phyloP scores from a whole-genome alignment of 2,329 filamentous ascomycete genomes.

The Penicillium palitans region DNA sequence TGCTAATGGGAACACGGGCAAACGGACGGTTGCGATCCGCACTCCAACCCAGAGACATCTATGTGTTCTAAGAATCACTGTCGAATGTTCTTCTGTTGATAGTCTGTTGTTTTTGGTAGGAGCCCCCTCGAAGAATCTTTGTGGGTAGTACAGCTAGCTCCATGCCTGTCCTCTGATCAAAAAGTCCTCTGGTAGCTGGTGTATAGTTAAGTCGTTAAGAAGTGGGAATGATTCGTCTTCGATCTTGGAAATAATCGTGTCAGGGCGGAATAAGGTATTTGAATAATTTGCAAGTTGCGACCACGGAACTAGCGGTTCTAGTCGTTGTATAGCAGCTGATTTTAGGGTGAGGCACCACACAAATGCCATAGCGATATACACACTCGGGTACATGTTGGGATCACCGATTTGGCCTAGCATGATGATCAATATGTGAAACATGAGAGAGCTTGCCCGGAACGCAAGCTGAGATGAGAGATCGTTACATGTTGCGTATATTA shows the following conservation, averaged over 20 bases:
- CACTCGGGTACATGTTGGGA: slow-evolving; percentile 54
- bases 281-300: slow-evolving; percentile 51
- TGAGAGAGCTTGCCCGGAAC: slow-evolving; percentile 42
- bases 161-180: slow-evolving; percentile 57
- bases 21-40: slow-evolving; percentile 45
- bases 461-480: slow-evolving; percentile 28
- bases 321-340: slow-evolving; percentile 39
- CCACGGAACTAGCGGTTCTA: slow-evolving; percentile 53
- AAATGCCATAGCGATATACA: slow-evolving; percentile 57
- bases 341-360: slow-evolving; percentile 46
- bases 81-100: slow-evolving; percentile 52
- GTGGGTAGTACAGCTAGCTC: slow-evolving; percentile 51
- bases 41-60: slow-evolving; percentile 53
- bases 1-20: not conserved
- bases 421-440: slow-evolving; percentile 45
- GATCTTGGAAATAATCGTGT: slow-evolving; percentile 37
- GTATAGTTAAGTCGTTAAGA: slow-evolving; percentile 36
- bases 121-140: slow-evolving; percentile 52
- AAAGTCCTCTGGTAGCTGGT: slow-evolving; percentile 61
- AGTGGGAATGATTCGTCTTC: slow-evolving; percentile 45
- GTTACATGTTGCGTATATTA: no score
- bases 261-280: slow-evolving; percentile 52
- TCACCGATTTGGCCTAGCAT: slow-evolving; percentile 51
- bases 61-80: slow-evolving; percentile 45
- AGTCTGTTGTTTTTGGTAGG: slow-evolving; percentile 58